These are phyloP conservation scores for Penicillium chermesinum DNA, from an alignment of 495 filamentous ascomycete species.

Conservation along the genomic window DNA sequence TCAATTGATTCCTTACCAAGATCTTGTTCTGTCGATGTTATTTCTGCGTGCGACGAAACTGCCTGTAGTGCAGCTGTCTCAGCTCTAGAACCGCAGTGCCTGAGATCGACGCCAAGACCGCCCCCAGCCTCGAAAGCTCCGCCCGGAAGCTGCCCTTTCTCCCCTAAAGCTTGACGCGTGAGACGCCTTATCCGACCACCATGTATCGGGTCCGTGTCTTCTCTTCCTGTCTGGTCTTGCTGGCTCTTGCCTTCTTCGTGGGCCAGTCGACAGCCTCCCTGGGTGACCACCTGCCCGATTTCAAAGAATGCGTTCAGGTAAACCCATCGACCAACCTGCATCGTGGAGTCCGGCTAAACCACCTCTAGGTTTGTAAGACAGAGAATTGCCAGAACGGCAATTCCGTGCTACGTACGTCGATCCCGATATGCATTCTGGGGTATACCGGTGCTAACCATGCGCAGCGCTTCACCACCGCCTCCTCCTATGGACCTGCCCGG, in stretches of 20 bases:
- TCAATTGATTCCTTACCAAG: too few species aligned
- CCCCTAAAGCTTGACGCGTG: constrained; percentile 22
- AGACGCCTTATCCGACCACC: constrained; percentile 15
- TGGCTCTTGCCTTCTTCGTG: constrained; percentile 42
- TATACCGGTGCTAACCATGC: constrained; percentile 11
- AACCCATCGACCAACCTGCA: not conserved
- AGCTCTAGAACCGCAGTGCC: not conserved
- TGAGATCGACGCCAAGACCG: constrained; percentile 21
- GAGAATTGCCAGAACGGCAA: constrained; percentile 66
- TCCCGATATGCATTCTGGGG: not conserved
- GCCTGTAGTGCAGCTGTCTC: too few species aligned
- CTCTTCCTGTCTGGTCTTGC: constrained; percentile 26
- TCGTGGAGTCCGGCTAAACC: constrained; percentile 11
- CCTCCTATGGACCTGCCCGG: constrained; percentile 62
- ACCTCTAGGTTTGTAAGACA: constrained; percentile 64
- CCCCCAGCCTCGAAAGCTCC: constrained; percentile 18
- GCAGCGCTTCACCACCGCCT: constrained; percentile 47
- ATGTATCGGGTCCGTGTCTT: constrained; percentile 28
- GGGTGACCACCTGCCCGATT: constrained; percentile 86
- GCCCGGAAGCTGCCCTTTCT: constrained; percentile 10
- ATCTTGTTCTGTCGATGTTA: too few species aligned
- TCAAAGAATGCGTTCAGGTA: constrained; percentile 84
- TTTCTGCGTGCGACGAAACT: too few species aligned
- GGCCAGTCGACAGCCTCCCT: constrained; percentile 59
- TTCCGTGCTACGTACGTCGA: constrained; percentile 43